A percentile compares a stretch with the other conserved stretches of the same genome.
Conservation (phyloP, 768 basidiomycete species). For the Lactifluus hygrophoroides region DNA sequence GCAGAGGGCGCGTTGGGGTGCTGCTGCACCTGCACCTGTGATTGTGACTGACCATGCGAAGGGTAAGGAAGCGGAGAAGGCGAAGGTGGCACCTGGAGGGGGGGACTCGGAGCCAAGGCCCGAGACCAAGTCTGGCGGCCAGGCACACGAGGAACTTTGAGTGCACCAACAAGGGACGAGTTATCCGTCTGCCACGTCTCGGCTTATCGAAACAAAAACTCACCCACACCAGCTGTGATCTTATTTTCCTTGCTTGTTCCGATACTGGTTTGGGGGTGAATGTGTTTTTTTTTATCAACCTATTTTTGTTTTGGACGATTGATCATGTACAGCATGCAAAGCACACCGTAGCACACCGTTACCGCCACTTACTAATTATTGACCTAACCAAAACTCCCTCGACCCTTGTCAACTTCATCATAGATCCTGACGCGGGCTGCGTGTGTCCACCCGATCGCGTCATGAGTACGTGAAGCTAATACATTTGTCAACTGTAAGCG, state of each 20-base stretch:
- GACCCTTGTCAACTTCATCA: not conserved
- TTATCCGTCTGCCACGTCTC: not conserved
- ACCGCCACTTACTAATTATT: too few relatives aligned
- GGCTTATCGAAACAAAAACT: not conserved
- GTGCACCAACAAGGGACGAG: not conserved
- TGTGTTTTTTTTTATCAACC: not conserved
- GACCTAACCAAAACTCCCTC: not conserved
- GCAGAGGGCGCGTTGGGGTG: constrained; percentile 21
- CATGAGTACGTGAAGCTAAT: constrained; percentile 4
- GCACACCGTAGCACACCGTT: too few relatives aligned
- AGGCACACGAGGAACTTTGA: constrained; percentile 18
- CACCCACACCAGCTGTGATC: too few relatives aligned
- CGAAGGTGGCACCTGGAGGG: too few relatives aligned
- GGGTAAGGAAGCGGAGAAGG: not conserved
- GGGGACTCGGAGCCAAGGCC: not conserved
- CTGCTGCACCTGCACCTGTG: constrained; percentile 9
- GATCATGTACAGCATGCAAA: not conserved
- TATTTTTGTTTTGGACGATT: not conserved
- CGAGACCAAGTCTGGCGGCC: not conserved
- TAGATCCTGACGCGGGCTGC: constrained; percentile 1
- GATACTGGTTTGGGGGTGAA: too few relatives aligned
- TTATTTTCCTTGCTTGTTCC: too few relatives aligned
- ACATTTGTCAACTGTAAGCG: not conserved
- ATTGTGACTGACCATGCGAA: not conserved
- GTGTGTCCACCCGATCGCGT: constrained; percentile 7